These are phyloP conservation scores for Diaporthe destruens DNA, from an alignment of 2,329 filamentous ascomycete genomes.

Conservation along the genomic window DNA sequence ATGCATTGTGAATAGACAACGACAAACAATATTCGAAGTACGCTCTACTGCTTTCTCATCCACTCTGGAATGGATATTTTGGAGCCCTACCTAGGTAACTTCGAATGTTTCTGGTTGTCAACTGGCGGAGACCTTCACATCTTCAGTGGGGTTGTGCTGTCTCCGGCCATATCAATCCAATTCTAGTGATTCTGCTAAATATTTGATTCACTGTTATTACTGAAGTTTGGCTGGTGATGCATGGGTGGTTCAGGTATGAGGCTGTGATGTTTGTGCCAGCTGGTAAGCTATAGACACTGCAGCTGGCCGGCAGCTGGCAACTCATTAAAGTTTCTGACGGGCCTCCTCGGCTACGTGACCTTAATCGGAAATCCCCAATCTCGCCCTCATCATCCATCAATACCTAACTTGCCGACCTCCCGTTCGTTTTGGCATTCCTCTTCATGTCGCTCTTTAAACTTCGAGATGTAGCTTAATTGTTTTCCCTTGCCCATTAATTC, in stretches of 20 bases:
- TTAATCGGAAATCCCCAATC: constrained; percentile 22
- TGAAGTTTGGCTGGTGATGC: neutral
- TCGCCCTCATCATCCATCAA: constrained; percentile 9
- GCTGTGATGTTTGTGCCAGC: constrained; percentile 11
- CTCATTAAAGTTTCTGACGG: constrained; percentile 28
- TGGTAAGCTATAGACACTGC: fast-evolving
- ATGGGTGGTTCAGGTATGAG: no score
- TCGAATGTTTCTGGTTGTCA: no score
- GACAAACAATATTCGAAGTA: no score
- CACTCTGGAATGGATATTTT: no score
- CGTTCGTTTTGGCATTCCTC: constrained; percentile 6
- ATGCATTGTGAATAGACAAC: no score
- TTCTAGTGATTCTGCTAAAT: no score
- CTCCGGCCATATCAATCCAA: no score
- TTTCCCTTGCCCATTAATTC: neutral
- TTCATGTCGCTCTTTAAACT: constrained; percentile 21
- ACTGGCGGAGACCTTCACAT: no score
- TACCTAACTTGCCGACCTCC: neutral
- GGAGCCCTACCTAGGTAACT: no score
- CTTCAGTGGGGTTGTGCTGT: no score
- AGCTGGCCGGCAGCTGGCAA: neutral
- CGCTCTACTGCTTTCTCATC: no score
- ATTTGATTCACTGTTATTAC: no score
- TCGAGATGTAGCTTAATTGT: constrained; percentile 28
- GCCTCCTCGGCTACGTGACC: constrained; percentile 31